These are phyloP conservation scores for Exophiala alcalophila DNA, from an alignment of 2,329 filamentous ascomycete genomes.

Conservation along the genomic window DNA sequence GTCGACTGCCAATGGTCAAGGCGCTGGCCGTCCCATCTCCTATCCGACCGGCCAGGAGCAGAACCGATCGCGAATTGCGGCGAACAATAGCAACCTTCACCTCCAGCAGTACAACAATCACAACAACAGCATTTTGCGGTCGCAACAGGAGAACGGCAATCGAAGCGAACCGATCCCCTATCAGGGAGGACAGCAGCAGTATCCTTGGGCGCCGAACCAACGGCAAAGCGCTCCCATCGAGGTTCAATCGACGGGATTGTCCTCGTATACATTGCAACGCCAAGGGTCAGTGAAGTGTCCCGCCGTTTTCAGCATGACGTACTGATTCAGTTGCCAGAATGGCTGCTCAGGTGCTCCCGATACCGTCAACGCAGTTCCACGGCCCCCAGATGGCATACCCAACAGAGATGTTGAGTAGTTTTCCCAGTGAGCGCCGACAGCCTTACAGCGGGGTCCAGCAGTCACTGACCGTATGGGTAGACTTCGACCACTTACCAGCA, in stretches of 20 bases:
- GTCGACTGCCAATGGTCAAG: constrained; percentile 17
- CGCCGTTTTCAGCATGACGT: neutral
- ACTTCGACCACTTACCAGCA: constrained; percentile 10
- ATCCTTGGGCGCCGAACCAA: constrained; percentile 10
- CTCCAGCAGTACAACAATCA: no score
- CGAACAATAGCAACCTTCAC: no score
- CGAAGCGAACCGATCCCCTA: constrained; percentile 6
- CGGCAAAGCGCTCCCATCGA: constrained; percentile 7
- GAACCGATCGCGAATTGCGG: constrained; percentile 3
- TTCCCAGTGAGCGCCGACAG: constrained; percentile 4
- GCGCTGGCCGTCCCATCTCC: constrained; percentile 3
- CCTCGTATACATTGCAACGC: constrained; percentile 15
- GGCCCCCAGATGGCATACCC: constrained; percentile 16
- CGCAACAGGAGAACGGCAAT: constrained; percentile 10
- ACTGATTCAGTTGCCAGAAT: constrained; percentile 18
- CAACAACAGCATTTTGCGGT: constrained; percentile 10
- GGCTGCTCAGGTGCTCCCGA: constrained; percentile 24
- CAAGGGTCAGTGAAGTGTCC: constrained; percentile 18
- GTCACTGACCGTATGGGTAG: constrained; percentile 13
- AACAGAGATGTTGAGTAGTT: constrained; percentile 15
- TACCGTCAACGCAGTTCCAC: constrained; percentile 13
- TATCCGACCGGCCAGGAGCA: constrained; percentile 13
- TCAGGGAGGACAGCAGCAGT: constrained; percentile 11
- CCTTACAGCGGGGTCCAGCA: neutral
- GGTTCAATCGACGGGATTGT: constrained; percentile 1